A percentile compares a stretch with the other conserved stretches of the same genome.
phyloP scores from a whole-genome alignment of 2,329 filamentous ascomycete genomes.

The Fusarium sambucinum region DNA sequence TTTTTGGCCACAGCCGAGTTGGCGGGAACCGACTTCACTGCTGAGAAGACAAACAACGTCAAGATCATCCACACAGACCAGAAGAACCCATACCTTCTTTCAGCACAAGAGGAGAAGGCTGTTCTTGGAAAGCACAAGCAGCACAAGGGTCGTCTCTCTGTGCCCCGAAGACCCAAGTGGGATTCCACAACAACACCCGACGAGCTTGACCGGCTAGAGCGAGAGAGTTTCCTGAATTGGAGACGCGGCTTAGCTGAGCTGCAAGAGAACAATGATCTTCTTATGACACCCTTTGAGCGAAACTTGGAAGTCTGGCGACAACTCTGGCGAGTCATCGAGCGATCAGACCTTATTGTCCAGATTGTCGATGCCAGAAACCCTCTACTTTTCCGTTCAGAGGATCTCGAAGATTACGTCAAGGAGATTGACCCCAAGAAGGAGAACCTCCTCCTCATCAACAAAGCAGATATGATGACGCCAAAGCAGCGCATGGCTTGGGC shows the following conservation, averaged over 20 bases:
- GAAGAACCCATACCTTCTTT: slow-evolving; percentile 93
- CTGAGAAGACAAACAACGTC: slow-evolving; percentile 98
- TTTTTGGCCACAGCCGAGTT: slow-evolving; percentile 96
- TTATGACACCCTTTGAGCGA: slow-evolving; percentile 98
- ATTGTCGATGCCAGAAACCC: slow-evolving; percentile 98
- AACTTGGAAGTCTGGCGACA: slow-evolving; percentile 99
- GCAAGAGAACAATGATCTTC: slow-evolving; percentile 91
- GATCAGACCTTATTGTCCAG: slow-evolving; percentile 94
- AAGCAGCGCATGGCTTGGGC: slow-evolving; percentile 88
- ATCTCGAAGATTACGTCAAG: slow-evolving; percentile 94
- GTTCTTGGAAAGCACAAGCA: slow-evolving; percentile 84
- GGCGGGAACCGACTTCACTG: slow-evolving; percentile 98
- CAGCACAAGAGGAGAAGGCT: slow-evolving; percentile 83
- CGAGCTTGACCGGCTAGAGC: slow-evolving; percentile 83
- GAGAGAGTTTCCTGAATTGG: slow-evolving; percentile 87
- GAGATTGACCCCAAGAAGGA: slow-evolving; percentile 89
- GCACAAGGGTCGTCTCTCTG: slow-evolving; percentile 83
- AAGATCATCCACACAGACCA: slow-evolving; percentile 98
- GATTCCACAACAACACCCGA: slow-evolving; percentile 84
- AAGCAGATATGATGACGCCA: slow-evolving; percentile 97
- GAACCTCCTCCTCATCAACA: slow-evolving; percentile 95
- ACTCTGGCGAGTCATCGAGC: slow-evolving; percentile 96
- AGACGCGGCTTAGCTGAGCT: slow-evolving; percentile 89
- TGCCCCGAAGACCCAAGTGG: slow-evolving; percentile 91
- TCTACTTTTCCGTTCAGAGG: slow-evolving; percentile 91